Percentiles rank a stretch among this genome's conserved stretches.
These are phyloP conservation scores for Ceratobasidium sp. DNA, from an alignment of 1,284 basidiomycete genomes.

Conservation along the genomic window DNA sequence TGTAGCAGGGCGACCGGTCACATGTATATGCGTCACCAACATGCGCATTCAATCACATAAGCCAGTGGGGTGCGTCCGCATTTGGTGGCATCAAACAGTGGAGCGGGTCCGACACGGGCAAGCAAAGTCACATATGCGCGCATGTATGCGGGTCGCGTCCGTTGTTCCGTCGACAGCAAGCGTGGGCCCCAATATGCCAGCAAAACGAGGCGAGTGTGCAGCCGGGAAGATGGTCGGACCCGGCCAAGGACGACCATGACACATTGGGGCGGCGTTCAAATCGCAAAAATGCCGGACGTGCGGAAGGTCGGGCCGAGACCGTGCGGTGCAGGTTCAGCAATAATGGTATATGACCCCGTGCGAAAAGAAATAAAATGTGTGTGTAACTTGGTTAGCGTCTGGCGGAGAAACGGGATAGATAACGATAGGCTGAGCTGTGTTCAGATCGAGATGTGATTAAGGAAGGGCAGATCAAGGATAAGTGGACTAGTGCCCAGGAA, in stretches of 20 bases:
- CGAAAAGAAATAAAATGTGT: too few species aligned
- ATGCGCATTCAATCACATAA: too few species aligned
- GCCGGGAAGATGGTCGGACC: neutral
- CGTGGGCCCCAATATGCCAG: too few species aligned
- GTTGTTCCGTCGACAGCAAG: too few species aligned
- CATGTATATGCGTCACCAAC: neutral
- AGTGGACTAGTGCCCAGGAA: conserved; percentile 18
- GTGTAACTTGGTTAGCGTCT: neutral
- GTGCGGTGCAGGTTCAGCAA: too few species aligned
- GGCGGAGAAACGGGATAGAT: neutral
- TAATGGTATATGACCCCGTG: too few species aligned
- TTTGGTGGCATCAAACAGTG: too few species aligned
- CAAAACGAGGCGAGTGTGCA: too few species aligned
- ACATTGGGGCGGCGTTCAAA: neutral
- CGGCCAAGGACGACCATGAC: too few species aligned
- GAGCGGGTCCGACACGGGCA: neutral
- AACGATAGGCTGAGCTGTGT: neutral
- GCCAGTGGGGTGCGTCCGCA: too few species aligned
- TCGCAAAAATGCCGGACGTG: neutral
- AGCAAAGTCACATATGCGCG: neutral
- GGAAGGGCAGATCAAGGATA: neutral
- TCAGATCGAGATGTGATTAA: neutral
- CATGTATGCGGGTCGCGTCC: neutral
- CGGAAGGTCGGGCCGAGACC: neutral
- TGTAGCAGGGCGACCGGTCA: conserved; percentile 42